Base-by-base conservation (phyloP, 2,329 filamentous ascomycete genomes). In the Colletotrichum noveboracense region DNA sequence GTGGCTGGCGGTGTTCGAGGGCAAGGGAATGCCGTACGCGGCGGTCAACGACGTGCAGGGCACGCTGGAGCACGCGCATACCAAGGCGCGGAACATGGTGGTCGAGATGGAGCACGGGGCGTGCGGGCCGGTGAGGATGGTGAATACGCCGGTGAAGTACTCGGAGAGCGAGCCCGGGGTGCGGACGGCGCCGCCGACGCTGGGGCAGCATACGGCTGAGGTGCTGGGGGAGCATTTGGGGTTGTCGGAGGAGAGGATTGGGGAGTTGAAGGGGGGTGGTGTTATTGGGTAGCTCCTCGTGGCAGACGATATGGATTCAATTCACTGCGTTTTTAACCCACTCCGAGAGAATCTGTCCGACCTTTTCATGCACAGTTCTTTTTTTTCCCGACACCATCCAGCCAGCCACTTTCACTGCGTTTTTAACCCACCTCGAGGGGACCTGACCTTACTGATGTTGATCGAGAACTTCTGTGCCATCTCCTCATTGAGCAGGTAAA, bases 71-170 rank as follows among this genome's bases (percentile, higher is more conserved):
- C 96, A 98, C 82, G 91, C 93, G 77, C 97, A 99, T 85, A 95
- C 95, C 86, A 88, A 86, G 86, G 96, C 96, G 26, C 91, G 97
- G 74, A 91, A 93, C 75, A 99, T 99, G 97, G 94, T 99, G 2
- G 91, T 95, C 16, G 94, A 98, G 82, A 88, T 98, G 60, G 91
- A 98, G 1, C 97, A 99, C 82, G 91, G 91, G 7, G 88, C 89
- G 9, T 98, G 96, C 83, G 97, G 97, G 1, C 91, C 93, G 1
- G 93, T 99, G 77, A 96, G 96, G 85, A 87, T 99, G 81, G 94
- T 99, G 70, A 98, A 98, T 81, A 97, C 96, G 1, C 97, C 97
- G 0, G 93, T 99, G 75, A 99, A 99, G 84, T 98, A 96, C 84
- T 98, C 96, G 7, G 92, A 96, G 79, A 94, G 94, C 30, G 92